A percentile compares a stretch with the other conserved stretches of the same genome.
phyloP scores from a whole-genome alignment of 2,329 filamentous ascomycete genomes.

The Sordariomycetes sp. region DNA sequence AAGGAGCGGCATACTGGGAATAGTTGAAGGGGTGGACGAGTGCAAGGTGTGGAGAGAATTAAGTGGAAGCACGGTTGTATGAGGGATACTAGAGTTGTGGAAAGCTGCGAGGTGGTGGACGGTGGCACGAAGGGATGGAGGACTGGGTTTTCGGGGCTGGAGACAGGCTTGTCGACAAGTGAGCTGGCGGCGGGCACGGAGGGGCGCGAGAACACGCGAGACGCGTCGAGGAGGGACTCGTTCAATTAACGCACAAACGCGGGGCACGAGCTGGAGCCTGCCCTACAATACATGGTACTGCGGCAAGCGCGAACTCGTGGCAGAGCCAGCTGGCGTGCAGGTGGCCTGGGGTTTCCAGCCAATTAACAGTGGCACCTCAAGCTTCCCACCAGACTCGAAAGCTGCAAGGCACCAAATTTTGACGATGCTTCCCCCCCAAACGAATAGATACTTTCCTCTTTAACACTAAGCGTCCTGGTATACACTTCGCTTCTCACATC shows the following conservation, averaged over 20 bases:
- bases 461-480: too few species aligned
- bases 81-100: background rate
- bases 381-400: too few species aligned
- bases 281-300: background rate
- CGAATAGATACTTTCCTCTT: too few species aligned
- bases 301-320: too few species aligned
- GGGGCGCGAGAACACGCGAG: slow-evolving; percentile 2
- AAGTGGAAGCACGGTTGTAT: background rate
- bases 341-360: too few species aligned
- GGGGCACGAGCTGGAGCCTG: background rate
- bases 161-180: background rate
- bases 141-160: background rate
- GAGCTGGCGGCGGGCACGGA: background rate
- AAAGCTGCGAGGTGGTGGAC: background rate
- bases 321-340: background rate
- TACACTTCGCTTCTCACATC: too few species aligned
- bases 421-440: too few species aligned
- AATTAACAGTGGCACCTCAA: too few species aligned
- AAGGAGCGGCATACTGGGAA: background rate
- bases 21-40: background rate
- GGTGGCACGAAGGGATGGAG: background rate
- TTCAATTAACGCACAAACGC: slow-evolving; percentile 4
- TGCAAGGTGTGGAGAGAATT: background rate
- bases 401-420: too few species aligned
- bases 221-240: slow-evolving; percentile 1